These are phyloP conservation scores for Chaetomium cochliodes DNA, from an alignment of 495 filamentous ascomycete genomes.

Conservation along the genomic window DNA sequence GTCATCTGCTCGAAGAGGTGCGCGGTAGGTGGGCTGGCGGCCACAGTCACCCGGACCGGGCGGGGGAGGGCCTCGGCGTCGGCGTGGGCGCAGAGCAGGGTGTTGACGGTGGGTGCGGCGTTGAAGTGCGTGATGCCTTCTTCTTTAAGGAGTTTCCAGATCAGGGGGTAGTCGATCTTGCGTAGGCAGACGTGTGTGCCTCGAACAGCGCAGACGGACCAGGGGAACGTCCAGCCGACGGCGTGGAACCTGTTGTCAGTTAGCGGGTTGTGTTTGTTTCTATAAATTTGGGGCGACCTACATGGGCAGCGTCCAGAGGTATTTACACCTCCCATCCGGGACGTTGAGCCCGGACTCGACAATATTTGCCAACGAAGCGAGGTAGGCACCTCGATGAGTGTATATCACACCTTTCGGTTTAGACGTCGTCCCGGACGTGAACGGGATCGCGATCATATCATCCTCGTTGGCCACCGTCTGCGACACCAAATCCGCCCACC, in stretches of 20 bases:
- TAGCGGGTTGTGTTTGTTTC: not conserved
- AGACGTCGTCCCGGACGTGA: slow-evolving; percentile 92
- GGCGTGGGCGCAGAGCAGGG: slow-evolving; percentile 73
- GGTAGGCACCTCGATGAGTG: slow-evolving; percentile 82
- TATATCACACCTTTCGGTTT: slow-evolving; percentile 91
- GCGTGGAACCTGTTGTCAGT: slow-evolving; percentile 69
- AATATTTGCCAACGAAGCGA: slow-evolving; percentile 80
- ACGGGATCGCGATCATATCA: slow-evolving; percentile 70
- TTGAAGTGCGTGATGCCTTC: slow-evolving; percentile 92
- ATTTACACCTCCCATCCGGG: slow-evolving; percentile 64
- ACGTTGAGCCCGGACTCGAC: slow-evolving; percentile 84
- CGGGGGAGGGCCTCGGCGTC: slow-evolving; percentile 67
- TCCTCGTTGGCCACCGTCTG: slow-evolving; percentile 69
- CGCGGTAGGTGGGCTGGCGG: slow-evolving; percentile 83
- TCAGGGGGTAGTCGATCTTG: slow-evolving; percentile 90
- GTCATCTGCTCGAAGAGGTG: slow-evolving; percentile 90
- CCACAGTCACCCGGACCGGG: slow-evolving; percentile 85
- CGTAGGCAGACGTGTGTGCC: slow-evolving; percentile 93
- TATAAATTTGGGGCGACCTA: slow-evolving; percentile 20
- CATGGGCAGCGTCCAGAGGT: slow-evolving; percentile 93
- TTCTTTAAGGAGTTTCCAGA: slow-evolving; percentile 82
- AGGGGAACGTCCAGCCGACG: slow-evolving; percentile 83
- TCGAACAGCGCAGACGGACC: slow-evolving; percentile 86
- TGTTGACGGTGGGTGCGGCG: slow-evolving; percentile 95
- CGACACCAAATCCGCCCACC: slow-evolving; percentile 74